Conservation (phyloP, 768 basidiomycete species). For the Collybia nuda region DNA sequence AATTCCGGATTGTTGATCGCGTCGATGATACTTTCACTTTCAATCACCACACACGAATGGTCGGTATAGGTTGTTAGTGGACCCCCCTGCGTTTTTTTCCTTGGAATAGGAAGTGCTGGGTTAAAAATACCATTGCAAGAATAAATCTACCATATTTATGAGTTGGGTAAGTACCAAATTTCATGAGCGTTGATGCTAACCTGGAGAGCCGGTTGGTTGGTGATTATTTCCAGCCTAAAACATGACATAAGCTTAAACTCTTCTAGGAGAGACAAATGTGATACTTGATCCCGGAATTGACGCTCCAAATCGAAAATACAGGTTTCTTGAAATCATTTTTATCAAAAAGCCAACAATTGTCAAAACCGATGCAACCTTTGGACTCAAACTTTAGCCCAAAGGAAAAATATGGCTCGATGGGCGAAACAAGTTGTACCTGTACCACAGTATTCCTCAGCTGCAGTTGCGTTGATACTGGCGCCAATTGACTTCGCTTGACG, state of each 20-base stretch:
- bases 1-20: slow-evolving; percentile 50
- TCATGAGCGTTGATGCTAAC: slow-evolving; percentile 13
- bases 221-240: slow-evolving; percentile 38
- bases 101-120: slow-evolving; percentile 31
- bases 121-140: slow-evolving; percentile 41
- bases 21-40: slow-evolving; percentile 44
- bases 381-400: not conserved
- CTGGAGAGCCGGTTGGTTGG: slow-evolving; percentile 46
- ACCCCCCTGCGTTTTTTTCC: slow-evolving; percentile 43
- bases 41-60: slow-evolving; percentile 44
- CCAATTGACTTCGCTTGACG: slow-evolving; percentile 39
- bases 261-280: slow-evolving; percentile 1
- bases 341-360: slow-evolving; percentile 48
- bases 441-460: slow-evolving; percentile 34
- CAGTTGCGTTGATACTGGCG: slow-evolving; percentile 32
- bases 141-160: slow-evolving; percentile 28
- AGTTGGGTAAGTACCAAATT: not conserved
- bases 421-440: slow-evolving; percentile 23
- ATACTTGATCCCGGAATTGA: slow-evolving; percentile 44
- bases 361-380: slow-evolving; percentile 43
- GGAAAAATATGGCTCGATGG: not conserved
- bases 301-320: slow-evolving; percentile 42
- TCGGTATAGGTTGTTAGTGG: slow-evolving; percentile 29
- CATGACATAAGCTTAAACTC: not conserved
- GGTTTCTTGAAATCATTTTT: slow-evolving; percentile 23